phyloP scores from a whole-genome alignment of 768 basidiomycete species.

The Suillus fuscotomentosus region DNA sequence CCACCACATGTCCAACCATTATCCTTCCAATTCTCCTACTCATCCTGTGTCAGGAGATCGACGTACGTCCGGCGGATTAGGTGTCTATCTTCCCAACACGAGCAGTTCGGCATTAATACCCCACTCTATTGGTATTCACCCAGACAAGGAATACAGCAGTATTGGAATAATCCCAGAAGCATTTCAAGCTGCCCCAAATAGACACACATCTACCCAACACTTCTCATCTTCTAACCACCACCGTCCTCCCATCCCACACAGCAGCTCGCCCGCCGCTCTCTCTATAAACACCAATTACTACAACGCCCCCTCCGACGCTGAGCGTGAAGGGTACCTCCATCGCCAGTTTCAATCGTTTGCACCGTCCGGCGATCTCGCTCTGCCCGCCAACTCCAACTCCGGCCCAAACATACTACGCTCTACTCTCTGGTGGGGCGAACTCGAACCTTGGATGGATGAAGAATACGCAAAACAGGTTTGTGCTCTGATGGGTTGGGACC shows the following conservation, averaged over 20 bases:
- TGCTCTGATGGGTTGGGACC: slow-evolving; percentile 84
- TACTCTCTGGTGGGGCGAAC: slow-evolving; percentile 83
- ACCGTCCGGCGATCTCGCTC: slow-evolving; percentile 16
- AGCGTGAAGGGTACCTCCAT: slow-evolving; percentile 15
- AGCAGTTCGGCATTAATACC: slow-evolving; percentile 26
- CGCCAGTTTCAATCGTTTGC: slow-evolving; percentile 17
- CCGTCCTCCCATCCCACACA: slow-evolving; percentile 31
- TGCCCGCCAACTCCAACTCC: slow-evolving; percentile 27
- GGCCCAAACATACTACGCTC: slow-evolving; percentile 39
- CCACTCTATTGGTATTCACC: slow-evolving; percentile 35
- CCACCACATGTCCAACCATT: slow-evolving; percentile 20
- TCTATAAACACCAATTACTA: slow-evolving; percentile 18
- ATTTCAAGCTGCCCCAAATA: slow-evolving; percentile 35
- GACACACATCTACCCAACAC: slow-evolving; percentile 27
- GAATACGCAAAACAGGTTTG: slow-evolving; percentile 91
- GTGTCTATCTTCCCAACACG: slow-evolving; percentile 17
- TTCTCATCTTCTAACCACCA: slow-evolving; percentile 44
- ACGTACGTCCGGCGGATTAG: slow-evolving; percentile 14
- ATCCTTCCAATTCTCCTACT: slow-evolving; percentile 15
- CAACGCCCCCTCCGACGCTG: slow-evolving; percentile 18
- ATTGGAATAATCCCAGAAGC: slow-evolving; percentile 22
- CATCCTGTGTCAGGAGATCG: slow-evolving; percentile 21
- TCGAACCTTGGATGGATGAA: slow-evolving; percentile 98
- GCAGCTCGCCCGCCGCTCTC: slow-evolving; percentile 21
- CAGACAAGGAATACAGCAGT: slow-evolving; percentile 36